Base-by-base conservation (phyloP, 768 basidiomycete genomes). In the Hirschioporus abietinus region DNA sequence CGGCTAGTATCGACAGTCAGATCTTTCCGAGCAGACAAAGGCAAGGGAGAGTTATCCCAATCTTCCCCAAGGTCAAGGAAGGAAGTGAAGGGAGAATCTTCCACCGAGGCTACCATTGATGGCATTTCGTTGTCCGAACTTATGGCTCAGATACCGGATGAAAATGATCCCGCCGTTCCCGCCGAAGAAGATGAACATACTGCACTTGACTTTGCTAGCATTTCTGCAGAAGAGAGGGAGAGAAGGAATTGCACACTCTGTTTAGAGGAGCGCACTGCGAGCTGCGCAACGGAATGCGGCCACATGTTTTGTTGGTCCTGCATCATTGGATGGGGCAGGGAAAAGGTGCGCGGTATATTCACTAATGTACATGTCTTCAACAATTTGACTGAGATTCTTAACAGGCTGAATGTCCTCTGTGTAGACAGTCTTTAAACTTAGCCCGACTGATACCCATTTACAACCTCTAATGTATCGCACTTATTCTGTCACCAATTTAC, bases 221-320 rank as follows among this genome's bases (percentile, higher is more conserved):
- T 95, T 35, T 83, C 88, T 6, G 70, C 79, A 1, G 78, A 76
- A 9, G 67, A 82, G 1, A 80, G 90, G 64, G 85, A 83, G 12
- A 81, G 85, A 9, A 80, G 93, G 72, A 88, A 82, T 68, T 95
- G 93, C 69, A 93, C 92, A 5, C 81, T 95, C 27, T 95, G 93
- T 72, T 77, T 95, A 63, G 93, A 95, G 71, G 91, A 93, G 74
- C 83, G 93, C 70, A 92, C 90, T 0, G 85, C 88, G 66, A 93
- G 87, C 70, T 89, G 88, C 73, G 86, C 89, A 30, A 95, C 93
- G 0, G 93, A 95, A 74, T 95, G 93, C 70, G 93, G 93, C 0
- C 93, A 95, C 75, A 72, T 95, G 60, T 95, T 95, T 74, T 94
- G 93, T 70, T 95, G 93, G 93, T 87, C 82, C 70, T 95, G 93